These are phyloP conservation scores for Brassica rapa DNA, from an alignment of 345 rosid genomes.

Conservation along the genomic window DNA sequence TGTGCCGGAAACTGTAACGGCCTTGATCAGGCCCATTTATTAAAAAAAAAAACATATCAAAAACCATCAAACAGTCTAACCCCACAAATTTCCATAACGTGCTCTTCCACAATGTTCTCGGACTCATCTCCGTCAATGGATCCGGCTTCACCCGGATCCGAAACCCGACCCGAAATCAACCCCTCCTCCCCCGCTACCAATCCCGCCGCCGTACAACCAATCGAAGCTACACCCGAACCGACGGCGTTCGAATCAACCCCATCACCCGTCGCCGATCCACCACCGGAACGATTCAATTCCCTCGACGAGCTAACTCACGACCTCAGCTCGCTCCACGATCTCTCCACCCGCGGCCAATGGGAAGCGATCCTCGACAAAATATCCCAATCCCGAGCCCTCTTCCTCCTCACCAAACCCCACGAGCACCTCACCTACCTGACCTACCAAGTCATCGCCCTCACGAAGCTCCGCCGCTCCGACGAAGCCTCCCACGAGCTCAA, in stretches of 20 bases:
- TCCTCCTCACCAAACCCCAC: constrained; percentile 71
- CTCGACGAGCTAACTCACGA: constrained; percentile 77
- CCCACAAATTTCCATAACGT: neutral
- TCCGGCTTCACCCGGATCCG: constrained; percentile 34
- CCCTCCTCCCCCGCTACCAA: constrained; percentile 19
- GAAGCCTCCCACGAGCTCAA: constrained; percentile 78
- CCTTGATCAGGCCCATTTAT: neutral
- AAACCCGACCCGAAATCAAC: constrained; percentile 25
- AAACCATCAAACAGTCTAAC: neutral
- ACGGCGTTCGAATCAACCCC: constrained; percentile 1
- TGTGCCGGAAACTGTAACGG: constrained; percentile 2
- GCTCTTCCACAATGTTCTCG: constrained; percentile 28
- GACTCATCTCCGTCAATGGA: constrained; percentile 32
- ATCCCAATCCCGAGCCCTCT: constrained; percentile 57
- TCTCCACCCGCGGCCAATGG: constrained; percentile 88
- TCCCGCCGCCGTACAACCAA: constrained; percentile 9
- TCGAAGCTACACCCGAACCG: constrained; percentile 4
- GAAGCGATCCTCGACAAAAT: constrained; percentile 77
- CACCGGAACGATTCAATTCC: constrained; percentile 49
- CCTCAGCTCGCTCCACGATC: constrained; percentile 80
- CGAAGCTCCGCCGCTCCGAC: constrained; percentile 79
- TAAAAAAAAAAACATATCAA: neutral
- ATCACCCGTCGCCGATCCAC: constrained; percentile 45
- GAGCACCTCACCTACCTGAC: constrained; percentile 84
- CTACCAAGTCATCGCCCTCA: constrained; percentile 74